These are phyloP conservation scores for Saxophila tyrrhenica DNA, from an alignment of 495 filamentous ascomycete species.

Conservation along the genomic window DNA sequence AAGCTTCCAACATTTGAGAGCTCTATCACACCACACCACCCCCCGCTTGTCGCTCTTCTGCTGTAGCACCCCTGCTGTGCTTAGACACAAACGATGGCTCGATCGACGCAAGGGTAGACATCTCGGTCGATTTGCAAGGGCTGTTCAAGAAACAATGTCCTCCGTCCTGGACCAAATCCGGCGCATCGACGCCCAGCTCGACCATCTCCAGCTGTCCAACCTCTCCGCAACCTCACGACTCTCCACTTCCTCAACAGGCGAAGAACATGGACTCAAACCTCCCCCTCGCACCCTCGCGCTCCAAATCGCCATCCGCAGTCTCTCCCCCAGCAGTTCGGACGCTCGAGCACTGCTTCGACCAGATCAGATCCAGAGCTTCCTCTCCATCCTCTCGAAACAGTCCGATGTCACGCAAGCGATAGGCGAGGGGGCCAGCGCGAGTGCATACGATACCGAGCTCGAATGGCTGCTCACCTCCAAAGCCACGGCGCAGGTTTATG, in stretches of 20 bases:
- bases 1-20: not conserved
- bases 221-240: conserved; percentile 18
- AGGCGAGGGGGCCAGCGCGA: conserved; percentile 9
- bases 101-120: not conserved
- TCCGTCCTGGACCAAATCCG: conserved; percentile 63
- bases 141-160: conserved; percentile 43
- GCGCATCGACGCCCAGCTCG: conserved; percentile 66
- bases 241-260: conserved; percentile 9
- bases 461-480: conserved; percentile 84
- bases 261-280: conserved; percentile 8
- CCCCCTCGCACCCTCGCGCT: conserved; percentile 3
- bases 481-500: conserved; percentile 74
- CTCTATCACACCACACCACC: too few species aligned
- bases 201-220: conserved; percentile 51
- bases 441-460: conserved; percentile 54
- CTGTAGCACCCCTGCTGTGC: too few species aligned
- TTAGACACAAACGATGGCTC: not conserved
- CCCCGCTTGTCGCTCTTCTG: too few species aligned
- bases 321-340: conserved; percentile 18
- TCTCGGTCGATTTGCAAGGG: not conserved
- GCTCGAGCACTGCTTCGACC: conserved; percentile 1
- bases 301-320: conserved; percentile 12
- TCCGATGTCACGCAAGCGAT: conserved; percentile 14
- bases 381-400: conserved; percentile 7
- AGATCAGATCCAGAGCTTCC: conserved; percentile 1